Evolutionary conservation across 371 early-diverging fungal species (phyloP), one percentile per base, ranked within the genome.

Genomic region (Lichtheimia corymbifera): DNA sequence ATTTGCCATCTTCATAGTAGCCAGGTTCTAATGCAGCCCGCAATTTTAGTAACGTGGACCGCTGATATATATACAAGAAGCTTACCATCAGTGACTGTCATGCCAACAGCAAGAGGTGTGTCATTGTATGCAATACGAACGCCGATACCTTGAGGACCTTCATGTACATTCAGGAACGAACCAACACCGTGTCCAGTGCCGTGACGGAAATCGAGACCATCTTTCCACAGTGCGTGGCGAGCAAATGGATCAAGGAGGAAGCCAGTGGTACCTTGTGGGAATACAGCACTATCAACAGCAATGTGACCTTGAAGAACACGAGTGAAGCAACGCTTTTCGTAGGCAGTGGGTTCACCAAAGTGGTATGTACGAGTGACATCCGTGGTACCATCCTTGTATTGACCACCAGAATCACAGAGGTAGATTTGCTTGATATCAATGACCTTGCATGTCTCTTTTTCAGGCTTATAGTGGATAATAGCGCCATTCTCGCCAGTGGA

Each of bases 181-280:
- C 99, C 99, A n/a, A 99, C 99, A 69, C 99, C 99, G 76, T 99
- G 99, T 0, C 99, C 99, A n/a, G 99, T 98, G 35, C 99, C 98
- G 70, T 99, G 99, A n/a, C 94, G 89, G 88, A 86, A 99, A 70
- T 99, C 98, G 44, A 97, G 74, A 5, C 97, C 96, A 18, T 88
- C 93, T 43, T 89, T 74, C 99, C 99, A 99, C 28, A 99, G 82
- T 17, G 92, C 77, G 22, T 84, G 73, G 50, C 99, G 87, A 3
- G 99, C 95, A 58, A 97, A 72, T 18, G 90, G 83, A 70, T 98
- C 99, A 17, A 99, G 73, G 9, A 90, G 77, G 68, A 88, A 98
- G 4, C 96, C 90, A 4, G 91, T 84, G 3, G 93, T 93, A 24
- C 94, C 95, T n/a, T 78, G 70, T 0, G 97, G 95, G 81, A 97